Evolutionary conservation across 2,329 filamentous ascomycete genomes (phyloP).

Genomic region (Sordariomycetes sp.): DNA sequence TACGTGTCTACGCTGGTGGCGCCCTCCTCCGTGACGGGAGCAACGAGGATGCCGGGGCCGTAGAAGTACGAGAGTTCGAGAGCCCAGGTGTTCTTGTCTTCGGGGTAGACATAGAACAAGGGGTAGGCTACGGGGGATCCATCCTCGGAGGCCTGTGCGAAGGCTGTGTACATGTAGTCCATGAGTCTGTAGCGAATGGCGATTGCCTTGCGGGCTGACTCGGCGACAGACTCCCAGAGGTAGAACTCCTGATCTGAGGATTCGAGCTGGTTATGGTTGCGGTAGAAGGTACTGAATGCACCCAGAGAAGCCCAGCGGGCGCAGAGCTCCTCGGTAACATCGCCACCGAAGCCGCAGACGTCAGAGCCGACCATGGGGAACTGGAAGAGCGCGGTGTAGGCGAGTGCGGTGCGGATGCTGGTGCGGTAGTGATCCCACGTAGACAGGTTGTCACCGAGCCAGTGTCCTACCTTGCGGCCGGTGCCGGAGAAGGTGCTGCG

Average conservation of each 20-base stretch:
- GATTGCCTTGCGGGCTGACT: conserved; percentile 59
- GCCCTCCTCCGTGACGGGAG: conserved; percentile 35
- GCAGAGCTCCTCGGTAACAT: conserved; percentile 55
- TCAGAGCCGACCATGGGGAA: conserved; percentile 64
- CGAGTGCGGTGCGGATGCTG: conserved; percentile 68
- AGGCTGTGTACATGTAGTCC: conserved; percentile 72
- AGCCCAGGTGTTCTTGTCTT: conserved; percentile 32
- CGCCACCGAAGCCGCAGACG: conserved; percentile 64
- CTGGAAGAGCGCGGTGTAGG: conserved; percentile 60
- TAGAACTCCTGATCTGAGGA: conserved; percentile 57
- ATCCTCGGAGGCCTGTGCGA: conserved; percentile 47
- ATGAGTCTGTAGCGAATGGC: conserved; percentile 66
- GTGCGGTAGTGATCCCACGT: conserved; percentile 67
- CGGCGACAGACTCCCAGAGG: conserved; percentile 52
- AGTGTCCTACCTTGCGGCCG: conserved; percentile 70
- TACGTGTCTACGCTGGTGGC: conserved; percentile 35
- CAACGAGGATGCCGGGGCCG: conserved; percentile 36
- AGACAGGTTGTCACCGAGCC: conserved; percentile 69
- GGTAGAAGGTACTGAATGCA: conserved; percentile 64
- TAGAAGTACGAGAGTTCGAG: conserved; percentile 43
- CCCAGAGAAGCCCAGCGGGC: conserved; percentile 60
- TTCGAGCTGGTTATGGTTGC: conserved; percentile 52
- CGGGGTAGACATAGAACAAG: conserved; percentile 62
- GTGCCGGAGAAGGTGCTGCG: conserved; percentile 73
- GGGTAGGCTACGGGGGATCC: conserved; percentile 62